Evolutionary conservation across 345 rosid genomes (phyloP), one percentile per base, ranked within the genome.

Genomic region (Salix koriyanagi): DNA sequence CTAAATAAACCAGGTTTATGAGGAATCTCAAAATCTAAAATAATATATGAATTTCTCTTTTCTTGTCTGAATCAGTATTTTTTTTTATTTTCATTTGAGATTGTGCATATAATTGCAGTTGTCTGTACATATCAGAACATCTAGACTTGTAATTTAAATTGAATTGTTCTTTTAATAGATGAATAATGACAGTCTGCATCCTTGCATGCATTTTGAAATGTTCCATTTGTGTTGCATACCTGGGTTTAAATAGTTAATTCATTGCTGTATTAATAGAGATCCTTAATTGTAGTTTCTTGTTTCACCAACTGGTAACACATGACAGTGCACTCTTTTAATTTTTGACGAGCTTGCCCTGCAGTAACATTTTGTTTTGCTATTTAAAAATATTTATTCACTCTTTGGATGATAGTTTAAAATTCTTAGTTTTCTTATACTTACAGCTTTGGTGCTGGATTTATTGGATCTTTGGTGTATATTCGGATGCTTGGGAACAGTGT

Each of bases 401-500:
- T 69, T 23, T 16, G 18, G 52, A 44, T 19, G 10, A 39, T 71
- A 52, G 50, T 69, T 64, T 70, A 61, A 52, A 28, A 15, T 65
- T 32, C 34, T 50, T 34, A 41, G 25, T 79, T 74, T 34, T 46
- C 65, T 72, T 72, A 32, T 71, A 66, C 74, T 36, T 64, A 70
- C 88, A 95, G 97, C 86, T 95, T 89, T 79, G 96, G 97, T 74
- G 90, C 86, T 58, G 97, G 97, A 44, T 85, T 92, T 28, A 72
- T 93, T 74, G 97, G 97, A 78, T 95, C 97, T 36, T 73, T 95
- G 76, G 85, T 77, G 36, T 95, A 95, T 67, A 87, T 93, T 73
- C 88, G 94, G 7, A 91, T 95, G 97, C 93, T 95, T 62, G 99
- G 99, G 66, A 93, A 79, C 77, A 85, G 86, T 78, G 91, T 95